Evolutionary conservation across 768 basidiomycete genomes (phyloP), one percentile per base, ranked within the genome.

Genomic region (Leccinum subtestaceum): DNA sequence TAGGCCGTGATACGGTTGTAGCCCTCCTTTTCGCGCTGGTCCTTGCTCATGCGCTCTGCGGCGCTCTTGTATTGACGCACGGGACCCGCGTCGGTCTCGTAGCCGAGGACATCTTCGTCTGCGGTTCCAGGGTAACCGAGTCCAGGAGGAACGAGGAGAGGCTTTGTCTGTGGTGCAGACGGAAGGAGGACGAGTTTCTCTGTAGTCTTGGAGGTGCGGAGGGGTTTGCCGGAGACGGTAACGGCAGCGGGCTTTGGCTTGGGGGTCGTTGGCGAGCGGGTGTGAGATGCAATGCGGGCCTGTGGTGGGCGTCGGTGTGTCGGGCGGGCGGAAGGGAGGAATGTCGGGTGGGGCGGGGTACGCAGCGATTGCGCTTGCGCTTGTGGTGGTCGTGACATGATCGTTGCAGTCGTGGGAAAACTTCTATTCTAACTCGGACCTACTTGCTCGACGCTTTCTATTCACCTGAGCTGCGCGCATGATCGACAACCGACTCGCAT

Each of bases 111-210:
- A 27, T 76, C 75, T 19, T 83, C 83, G 32, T 82, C 83, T 36
- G 58, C 58, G 45, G 58, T 60, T 2, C 53, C 59, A 2, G 69
- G 61, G 38, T 64, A 65, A 15, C 56, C 49, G 21, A 51, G 11
- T 3, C 59, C 67, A 1, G 61, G 64, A 3, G 57, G 50, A 9
- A 70, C 71, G 23, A 67, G 69, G 8, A 87, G 81, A 1, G 92
- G 88, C 57, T 84, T 86, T 0, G 93, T 92, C 71, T 98, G 95
- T 1, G 93, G 92, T 27, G 86, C 93, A 40, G 92, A 92, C 0
- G 95, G 95, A 7, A 98, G 82, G 17, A 92, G 80, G 13, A 98
- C 94, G 58, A 95, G 89, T 67, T 91, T 92, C 65, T 95, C 93
- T 1, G 88, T 89, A 0, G 90, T 94, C 76, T 97, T 98, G 13